phyloP scores from a whole-genome alignment of 768 basidiomycete genomes.

The Tulasnella sp. region DNA sequence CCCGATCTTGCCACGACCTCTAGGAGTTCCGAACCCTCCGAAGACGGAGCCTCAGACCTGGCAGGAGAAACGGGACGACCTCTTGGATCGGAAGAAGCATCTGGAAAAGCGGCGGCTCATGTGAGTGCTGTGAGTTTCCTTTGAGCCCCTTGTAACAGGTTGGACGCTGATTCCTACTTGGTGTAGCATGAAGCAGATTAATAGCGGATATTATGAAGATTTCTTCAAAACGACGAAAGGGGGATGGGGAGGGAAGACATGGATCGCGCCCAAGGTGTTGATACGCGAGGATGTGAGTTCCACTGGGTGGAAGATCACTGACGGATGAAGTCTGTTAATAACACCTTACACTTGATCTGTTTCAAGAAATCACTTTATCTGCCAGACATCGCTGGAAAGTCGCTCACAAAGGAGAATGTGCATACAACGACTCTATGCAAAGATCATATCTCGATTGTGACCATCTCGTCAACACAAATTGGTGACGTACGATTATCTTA shows the following conservation, averaged over 20 bases:
- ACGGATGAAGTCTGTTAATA: too few relatives aligned
- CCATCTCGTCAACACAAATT: conserved; percentile 75
- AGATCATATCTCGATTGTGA: conserved; percentile 67
- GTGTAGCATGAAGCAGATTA: conserved; percentile 47
- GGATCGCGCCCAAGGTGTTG: conserved; percentile 81
- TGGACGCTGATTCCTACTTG: background rate
- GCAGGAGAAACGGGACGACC: conserved; percentile 52
- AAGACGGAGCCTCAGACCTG: conserved; percentile 47
- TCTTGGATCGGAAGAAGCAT: conserved; percentile 60
- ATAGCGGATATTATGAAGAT: conserved; percentile 84
- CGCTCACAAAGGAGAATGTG: conserved; percentile 43
- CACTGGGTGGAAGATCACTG: too few relatives aligned
- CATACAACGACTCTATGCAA: conserved; percentile 71
- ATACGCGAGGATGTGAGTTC: conserved; percentile 82
- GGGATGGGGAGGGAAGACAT: conserved; percentile 79
- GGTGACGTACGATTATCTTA: conserved; percentile 54
- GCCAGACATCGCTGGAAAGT: conserved; percentile 71
- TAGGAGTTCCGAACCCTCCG: conserved; percentile 67
- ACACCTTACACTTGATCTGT: too few relatives aligned
- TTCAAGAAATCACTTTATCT: conserved; percentile 94
- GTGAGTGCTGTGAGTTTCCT: conserved; percentile 23
- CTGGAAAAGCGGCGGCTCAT: conserved; percentile 49
- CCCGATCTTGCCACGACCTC: conserved; percentile 36
- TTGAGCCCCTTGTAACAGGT: background rate
- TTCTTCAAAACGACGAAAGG: conserved; percentile 57